Evolutionary conservation across 768 basidiomycete species (phyloP), one percentile per base, ranked within the genome.

Genomic region (Russula sp.): DNA sequence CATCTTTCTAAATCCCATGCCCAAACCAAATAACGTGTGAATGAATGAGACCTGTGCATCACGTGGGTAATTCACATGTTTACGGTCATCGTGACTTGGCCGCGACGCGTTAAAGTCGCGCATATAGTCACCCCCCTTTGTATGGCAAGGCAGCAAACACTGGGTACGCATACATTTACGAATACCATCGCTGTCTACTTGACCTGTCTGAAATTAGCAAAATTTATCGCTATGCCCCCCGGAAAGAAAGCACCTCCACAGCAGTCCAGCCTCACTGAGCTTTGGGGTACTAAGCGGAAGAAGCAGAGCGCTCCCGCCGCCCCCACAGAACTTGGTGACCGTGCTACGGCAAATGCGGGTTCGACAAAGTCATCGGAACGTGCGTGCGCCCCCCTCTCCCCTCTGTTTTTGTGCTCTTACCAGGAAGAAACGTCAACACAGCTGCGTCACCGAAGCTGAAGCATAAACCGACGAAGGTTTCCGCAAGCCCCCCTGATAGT

Each of bases 191-290:
- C 34, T 3, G 9, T n/a, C 32, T 32, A 6, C n/a, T 55, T 54
- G 2, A 44, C 32, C 8, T 11, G 49, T 59, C 45, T 57, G 18
- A 5, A 18, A 5, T 42, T 39, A 92, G 89, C 85, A 42, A 89
- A 83, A 70, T 92, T 91, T 77, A 84, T 91, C 59, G 77, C 80
- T 62, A 88, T 91, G 87, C 88, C 91, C 0, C 80, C 80, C 66
- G 79, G 79, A 34, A 91, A 89, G 73, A 71, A 82, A 34, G 73
- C 85, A 3, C 86, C 87, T 0, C 84, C 86, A 7, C 89, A 90
- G 62, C 91, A 94, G 72, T 78, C 89, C n/a, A 91, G 78, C 69
- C 81, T 94, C 44, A 79, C 82, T 61, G 88, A 91, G 59, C 79
- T 90, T 77, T 93, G 89, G 88, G 79, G 77, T 10, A 77, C 75